Evolutionary conservation across 345 rosid species (phyloP).

Genomic region (Sisymbrium irio): DNA sequence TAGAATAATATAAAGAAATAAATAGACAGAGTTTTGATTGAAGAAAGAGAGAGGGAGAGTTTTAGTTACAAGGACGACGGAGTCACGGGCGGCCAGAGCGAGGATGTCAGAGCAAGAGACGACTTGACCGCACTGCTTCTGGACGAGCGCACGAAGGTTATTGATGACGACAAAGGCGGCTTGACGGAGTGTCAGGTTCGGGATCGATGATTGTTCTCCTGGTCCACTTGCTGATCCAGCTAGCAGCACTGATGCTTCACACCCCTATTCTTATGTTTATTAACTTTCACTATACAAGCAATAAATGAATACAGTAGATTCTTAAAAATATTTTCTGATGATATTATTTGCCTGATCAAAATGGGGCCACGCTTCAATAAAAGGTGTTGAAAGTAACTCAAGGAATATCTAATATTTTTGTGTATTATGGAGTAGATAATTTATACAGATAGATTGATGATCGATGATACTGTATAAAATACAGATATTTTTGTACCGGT

Average conservation of each 20-base stretch:
- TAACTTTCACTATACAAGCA: background rate
- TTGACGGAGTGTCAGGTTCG: slow-evolving; percentile 46
- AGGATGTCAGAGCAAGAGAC: slow-evolving; percentile 53
- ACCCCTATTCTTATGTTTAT: slow-evolving; percentile 48
- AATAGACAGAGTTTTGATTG: background rate
- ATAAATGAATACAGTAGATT: too few species aligned
- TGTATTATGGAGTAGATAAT: too few species aligned
- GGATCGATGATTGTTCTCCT: slow-evolving; percentile 68
- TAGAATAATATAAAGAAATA: background rate
- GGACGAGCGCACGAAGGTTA: slow-evolving; percentile 39
- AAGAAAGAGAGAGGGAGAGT: background rate
- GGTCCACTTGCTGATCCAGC: slow-evolving; percentile 83
- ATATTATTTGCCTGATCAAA: too few species aligned
- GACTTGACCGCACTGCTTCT: slow-evolving; percentile 43
- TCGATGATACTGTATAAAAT: too few species aligned
- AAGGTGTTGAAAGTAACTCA: too few species aligned
- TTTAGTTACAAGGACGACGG: slow-evolving; percentile 38
- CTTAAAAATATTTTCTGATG: too few species aligned
- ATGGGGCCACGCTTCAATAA: too few species aligned
- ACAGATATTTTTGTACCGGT: too few species aligned
- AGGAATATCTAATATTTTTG: too few species aligned
- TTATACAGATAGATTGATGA: too few species aligned
- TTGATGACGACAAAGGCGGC: slow-evolving; percentile 44
- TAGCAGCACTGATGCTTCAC: slow-evolving; percentile 82
- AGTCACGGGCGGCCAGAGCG: slow-evolving; percentile 53